phyloP scores from a whole-genome alignment of 257 asterid genomes.

The Leonotis leonurus region DNA sequence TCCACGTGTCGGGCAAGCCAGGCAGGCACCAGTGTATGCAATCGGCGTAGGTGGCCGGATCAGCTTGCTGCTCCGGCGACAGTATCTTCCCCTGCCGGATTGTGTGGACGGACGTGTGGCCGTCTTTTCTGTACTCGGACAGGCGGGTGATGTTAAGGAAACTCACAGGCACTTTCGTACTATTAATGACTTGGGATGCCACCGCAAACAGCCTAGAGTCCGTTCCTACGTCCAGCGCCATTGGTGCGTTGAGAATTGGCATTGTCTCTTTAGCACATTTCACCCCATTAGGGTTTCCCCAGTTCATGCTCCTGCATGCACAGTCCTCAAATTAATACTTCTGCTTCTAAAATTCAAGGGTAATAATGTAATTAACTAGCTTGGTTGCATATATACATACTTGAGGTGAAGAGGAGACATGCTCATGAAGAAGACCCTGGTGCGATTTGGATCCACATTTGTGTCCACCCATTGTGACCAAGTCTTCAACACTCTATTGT shows the following conservation, averaged over 20 bases:
- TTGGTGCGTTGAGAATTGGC: conserved; percentile 59
- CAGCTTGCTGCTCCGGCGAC: conserved; percentile 55
- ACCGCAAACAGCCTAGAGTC: conserved; percentile 47
- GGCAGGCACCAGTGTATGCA: conserved; percentile 95
- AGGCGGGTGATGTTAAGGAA: conserved; percentile 64
- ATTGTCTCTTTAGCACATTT: conserved; percentile 71
- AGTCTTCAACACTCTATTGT: conserved; percentile 58
- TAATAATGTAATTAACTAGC: too few relatives aligned
- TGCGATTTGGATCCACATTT: conserved; percentile 49
- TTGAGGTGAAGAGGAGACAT: conserved; percentile 96
- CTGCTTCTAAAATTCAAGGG: too few relatives aligned
- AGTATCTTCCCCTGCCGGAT: conserved; percentile 70
- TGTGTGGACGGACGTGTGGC: conserved; percentile 82
- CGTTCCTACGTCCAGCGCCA: conserved; percentile 56
- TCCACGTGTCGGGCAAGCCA: conserved; percentile 84
- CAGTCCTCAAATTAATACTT: neutral
- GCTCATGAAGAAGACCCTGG: conserved; percentile 81
- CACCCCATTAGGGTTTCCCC: conserved; percentile 70
- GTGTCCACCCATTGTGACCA: conserved; percentile 73
- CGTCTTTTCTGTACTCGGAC: conserved; percentile 75
- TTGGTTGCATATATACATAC: conserved; percentile 21
- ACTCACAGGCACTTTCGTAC: conserved; percentile 44
- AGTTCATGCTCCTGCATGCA: conserved; percentile 83
- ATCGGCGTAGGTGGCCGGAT: conserved; percentile 59
- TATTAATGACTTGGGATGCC: conserved; percentile 43